Conservation (phyloP, 139 green algal genomes). For the Chlorella vulgaris region DNA sequence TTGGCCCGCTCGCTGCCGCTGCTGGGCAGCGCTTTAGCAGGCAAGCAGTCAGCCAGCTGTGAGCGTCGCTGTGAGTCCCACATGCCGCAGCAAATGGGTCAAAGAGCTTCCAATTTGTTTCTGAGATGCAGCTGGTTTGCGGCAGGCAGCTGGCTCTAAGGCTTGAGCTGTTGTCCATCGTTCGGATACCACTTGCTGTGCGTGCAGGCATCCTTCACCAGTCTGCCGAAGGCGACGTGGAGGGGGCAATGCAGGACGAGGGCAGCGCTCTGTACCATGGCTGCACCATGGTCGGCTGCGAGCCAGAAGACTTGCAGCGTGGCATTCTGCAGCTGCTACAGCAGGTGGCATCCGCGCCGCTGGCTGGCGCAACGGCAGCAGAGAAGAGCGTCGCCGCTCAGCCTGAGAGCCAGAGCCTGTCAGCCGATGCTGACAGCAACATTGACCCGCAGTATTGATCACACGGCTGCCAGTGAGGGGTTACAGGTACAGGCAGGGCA, state of each 20-base stretch:
- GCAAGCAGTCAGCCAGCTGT: neutral
- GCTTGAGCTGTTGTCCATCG: no score
- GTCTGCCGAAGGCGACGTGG: neutral
- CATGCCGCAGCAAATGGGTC: no score
- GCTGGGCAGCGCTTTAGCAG: slow-evolving; percentile 4
- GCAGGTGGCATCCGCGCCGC: neutral
- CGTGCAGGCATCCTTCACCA: slow-evolving; percentile 12
- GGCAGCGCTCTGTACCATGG: slow-evolving; percentile 10
- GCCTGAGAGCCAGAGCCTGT: no score
- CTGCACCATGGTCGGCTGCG: neutral
- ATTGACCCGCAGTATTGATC: no score
- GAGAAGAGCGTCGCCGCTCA: no score
- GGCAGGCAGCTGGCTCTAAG: no score
- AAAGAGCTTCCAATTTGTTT: no score
- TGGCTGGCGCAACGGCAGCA: neutral
- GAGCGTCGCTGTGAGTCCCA: neutral
- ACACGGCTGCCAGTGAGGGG: no score
- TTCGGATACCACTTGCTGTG: no score
- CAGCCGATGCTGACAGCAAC: no score
- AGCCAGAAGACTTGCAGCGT: neutral
- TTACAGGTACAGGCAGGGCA: no score
- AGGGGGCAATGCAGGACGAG: neutral
- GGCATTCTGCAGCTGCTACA: neutral
- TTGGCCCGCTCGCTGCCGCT: slow-evolving; percentile 15
- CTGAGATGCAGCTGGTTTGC: no score